Evolutionary conservation across 306 rosid genomes (phyloP), one percentile per base, ranked within the genome.

Genomic region (Prunus davidiana): DNA sequence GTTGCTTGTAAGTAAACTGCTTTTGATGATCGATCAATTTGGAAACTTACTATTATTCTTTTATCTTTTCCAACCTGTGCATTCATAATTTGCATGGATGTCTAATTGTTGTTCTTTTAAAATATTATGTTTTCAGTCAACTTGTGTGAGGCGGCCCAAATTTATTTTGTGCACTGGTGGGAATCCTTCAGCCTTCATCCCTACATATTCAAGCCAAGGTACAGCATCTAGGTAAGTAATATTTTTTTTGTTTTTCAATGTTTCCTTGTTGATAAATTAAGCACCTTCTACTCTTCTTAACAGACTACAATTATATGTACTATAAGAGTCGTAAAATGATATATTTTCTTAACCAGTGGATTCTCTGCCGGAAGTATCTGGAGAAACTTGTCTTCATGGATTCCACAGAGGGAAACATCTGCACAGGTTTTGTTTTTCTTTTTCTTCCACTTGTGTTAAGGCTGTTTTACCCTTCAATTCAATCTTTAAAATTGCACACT

Each of bases 91-190:
- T 7, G 20, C 45, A 16, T 0, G 13, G 12, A 30, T 28, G 4
- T 18, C 22, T 63, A 30, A 63, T 63, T 43, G 18, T 60, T 61
- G 24, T 58, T 27, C 47, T 64, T 9, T 34, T 19, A 34, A 27
- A 30, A 13, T n/a, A 50, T 71, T 81, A 67, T 87, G 30, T 51
- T n/a, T 71, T 12, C 71, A 95, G 99, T 86, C 97, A 87, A 76
- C 91, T 50, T 92, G 97, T 72, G 96, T 92, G 82, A 85, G 99
- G 82, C 89, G 99, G 55, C 97, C 96, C 32, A 95, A 92, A 86
- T 95, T 95, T 78, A 95, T 95, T 81, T 71, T 95, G 85, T 92
- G 97, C 87, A 89, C 97, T 30, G 99, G 99, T 2, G 99, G 97
- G 79, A 92, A 85, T 84, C 82, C 93, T 69, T 84, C 86, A 0